phyloP scores from a whole-genome alignment of 2,329 filamentous ascomycete genomes.

The Pyricularia sp. region DNA sequence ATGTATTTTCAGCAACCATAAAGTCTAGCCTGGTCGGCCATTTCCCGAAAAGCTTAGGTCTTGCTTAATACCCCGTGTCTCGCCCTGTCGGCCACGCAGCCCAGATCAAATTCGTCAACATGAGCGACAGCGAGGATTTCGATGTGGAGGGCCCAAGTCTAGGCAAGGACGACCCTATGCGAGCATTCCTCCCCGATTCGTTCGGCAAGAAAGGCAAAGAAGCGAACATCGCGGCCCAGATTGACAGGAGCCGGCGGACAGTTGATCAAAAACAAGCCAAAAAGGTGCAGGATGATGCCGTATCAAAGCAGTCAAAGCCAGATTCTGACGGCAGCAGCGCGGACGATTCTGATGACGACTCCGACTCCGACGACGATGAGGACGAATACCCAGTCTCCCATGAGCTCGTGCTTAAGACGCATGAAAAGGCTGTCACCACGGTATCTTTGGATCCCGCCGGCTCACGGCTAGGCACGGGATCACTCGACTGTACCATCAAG shows the following conservation, averaged over 20 bases:
- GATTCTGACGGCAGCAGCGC: slow-evolving; percentile 38
- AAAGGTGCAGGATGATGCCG: slow-evolving; percentile 19
- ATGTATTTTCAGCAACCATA: not conserved
- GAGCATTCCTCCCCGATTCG: slow-evolving; percentile 67
- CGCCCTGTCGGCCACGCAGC: not conserved
- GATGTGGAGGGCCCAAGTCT: slow-evolving; percentile 46
- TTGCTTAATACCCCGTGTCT: not conserved
- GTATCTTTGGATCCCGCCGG: slow-evolving; percentile 79
- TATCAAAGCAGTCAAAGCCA: slow-evolving; percentile 11
- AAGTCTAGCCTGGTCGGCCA: not conserved
- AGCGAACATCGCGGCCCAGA: slow-evolving; percentile 68
- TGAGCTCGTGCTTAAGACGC: slow-evolving; percentile 85
- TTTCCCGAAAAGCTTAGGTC: not conserved
- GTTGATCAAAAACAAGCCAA: slow-evolving; percentile 26
- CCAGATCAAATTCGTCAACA: slow-evolving; percentile 18
- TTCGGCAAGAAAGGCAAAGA: slow-evolving; percentile 77
- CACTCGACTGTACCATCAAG: slow-evolving; percentile 83
- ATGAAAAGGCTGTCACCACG: slow-evolving; percentile 78
- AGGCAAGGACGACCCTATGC: slow-evolving; percentile 58
- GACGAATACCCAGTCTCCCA: slow-evolving; percentile 91
- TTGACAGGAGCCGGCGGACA: slow-evolving; percentile 65
- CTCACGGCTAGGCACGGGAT: slow-evolving; percentile 78
- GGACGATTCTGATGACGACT: slow-evolving; percentile 28
- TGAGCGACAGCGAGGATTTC: slow-evolving; percentile 53
- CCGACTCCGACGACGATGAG: slow-evolving; percentile 56